Base-by-base conservation (phyloP, 176 grass and related monocot genomes). In the Areca catechu region DNA sequence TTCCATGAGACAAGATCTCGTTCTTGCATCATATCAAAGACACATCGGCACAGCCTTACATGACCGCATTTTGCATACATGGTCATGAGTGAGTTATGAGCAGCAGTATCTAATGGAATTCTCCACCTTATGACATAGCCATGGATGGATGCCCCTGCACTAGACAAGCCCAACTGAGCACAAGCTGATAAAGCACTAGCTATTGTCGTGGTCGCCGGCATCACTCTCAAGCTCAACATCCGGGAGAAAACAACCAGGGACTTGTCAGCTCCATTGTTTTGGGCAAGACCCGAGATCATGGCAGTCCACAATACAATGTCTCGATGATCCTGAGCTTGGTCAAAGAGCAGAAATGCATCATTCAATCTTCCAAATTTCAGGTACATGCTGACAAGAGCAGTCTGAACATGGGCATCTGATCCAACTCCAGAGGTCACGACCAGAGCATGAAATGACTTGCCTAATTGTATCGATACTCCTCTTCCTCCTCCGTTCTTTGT, bases 1-100 rank as follows among this genome's bases (percentile, higher is more conserved):
- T 72, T 72, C 70, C 70, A 72, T 22, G 70, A 72, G 27, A 72
- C 50, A 19, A 72, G 50, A 25, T 72, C 70, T 54, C 58, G 23
- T 23, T 62, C 70, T 3, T 19, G 50, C 70, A 72, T 62, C 19
- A 17, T 47, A 58, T 72, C 50, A 12, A 72, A 72, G 49, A 72
- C 24, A 51, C 47, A 21, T 24, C 6, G 50, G 23, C 58, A 53
- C 25, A 62, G 70, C 25, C n/a, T 53, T 24, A 72, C 2, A 5
- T 14, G 50, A 20, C 58, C 49, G 19, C 70, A 62, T 29, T 72
- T 72, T 37, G 58, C 70, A 20, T 72, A 72, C 57, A 72, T 53
- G 17, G 48, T 72, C 5, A 72, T 16, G 16, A 72, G 70, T 3
- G 70, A 37, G 17, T 72, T 72, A 50, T 72, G 49, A 4, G 58